Conservation (phyloP, 75 land plant genomes). For the Pinus taeda region DNA sequence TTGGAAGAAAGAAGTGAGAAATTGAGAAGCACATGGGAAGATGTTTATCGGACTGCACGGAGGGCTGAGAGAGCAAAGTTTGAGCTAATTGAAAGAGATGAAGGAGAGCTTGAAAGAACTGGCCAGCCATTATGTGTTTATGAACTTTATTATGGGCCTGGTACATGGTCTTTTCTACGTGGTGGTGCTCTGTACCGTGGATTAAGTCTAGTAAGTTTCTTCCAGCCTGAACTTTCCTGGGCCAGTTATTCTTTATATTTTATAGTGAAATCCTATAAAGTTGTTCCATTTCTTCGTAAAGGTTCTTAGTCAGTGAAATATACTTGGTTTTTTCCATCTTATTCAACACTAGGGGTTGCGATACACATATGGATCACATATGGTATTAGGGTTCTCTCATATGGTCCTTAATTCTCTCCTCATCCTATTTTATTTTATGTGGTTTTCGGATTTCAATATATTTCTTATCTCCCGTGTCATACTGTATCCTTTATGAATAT, state of each 20-base stretch:
- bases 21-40: conserved; percentile 62
- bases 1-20: conserved; percentile 78
- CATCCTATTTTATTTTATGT: too few relatives aligned
- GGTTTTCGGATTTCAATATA: too few relatives aligned
- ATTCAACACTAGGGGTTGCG: not conserved
- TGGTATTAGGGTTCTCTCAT: not conserved
- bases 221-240: not conserved
- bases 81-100: conserved; percentile 86
- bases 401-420: too few relatives aligned
- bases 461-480: too few relatives aligned
- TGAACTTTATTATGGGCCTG: conserved; percentile 79
- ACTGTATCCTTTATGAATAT: too few relatives aligned
- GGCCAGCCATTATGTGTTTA: conserved; percentile 92
- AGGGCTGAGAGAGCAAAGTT: conserved; percentile 73
- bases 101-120: conserved; percentile 84
- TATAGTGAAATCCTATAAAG: not conserved
- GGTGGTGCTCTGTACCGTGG: conserved; percentile 87
- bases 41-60: conserved; percentile 65
- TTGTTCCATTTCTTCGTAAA: not conserved
- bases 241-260: not conserved
- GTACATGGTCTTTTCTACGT: conserved; percentile 88
- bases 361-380: not conserved
- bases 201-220: conserved; percentile 73
- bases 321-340: not conserved
- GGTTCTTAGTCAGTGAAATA: not conserved